Percentiles rank a stretch among this genome's conserved stretches.
These are phyloP conservation scores for Collybia sp. DNA, from an alignment of 768 basidiomycete species.

Conservation along the genomic window DNA sequence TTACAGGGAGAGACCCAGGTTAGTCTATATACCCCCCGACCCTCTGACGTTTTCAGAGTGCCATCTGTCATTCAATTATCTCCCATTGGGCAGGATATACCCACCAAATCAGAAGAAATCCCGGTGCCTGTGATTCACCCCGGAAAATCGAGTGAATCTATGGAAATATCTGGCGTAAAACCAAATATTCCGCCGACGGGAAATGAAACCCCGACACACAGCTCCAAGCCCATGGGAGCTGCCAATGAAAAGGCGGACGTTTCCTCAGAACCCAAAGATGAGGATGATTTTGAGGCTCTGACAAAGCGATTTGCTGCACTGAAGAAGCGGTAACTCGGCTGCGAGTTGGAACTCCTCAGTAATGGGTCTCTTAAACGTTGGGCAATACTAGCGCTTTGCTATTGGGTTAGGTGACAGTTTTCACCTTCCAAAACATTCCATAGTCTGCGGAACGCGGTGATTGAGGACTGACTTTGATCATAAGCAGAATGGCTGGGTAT, in stretches of 20 bases:
- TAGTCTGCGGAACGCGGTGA: too few relatives aligned
- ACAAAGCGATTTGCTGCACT: slow-evolving; percentile 80
- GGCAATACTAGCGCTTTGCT: too few relatives aligned
- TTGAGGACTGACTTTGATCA: too few relatives aligned
- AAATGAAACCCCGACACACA: slow-evolving; percentile 22
- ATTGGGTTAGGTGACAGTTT: too few relatives aligned
- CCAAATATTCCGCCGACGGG: slow-evolving; percentile 50
- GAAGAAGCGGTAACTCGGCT: slow-evolving; percentile 61
- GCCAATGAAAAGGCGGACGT: slow-evolving; percentile 19
- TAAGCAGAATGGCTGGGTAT: too few relatives aligned
- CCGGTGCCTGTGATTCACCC: slow-evolving; percentile 8
- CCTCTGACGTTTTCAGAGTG: too few relatives aligned
- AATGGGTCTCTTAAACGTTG: too few relatives aligned
- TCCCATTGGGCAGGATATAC: slow-evolving; percentile 11
- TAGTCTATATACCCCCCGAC: too few relatives aligned
- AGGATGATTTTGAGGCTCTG: slow-evolving; percentile 75
- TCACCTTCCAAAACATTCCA: too few relatives aligned
- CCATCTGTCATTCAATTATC: slow-evolving; percentile 3
- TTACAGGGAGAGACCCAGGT: too few relatives aligned
- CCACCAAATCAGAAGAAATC: slow-evolving; percentile 10
- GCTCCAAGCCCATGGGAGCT: slow-evolving; percentile 9
- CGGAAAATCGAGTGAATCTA: slow-evolving; percentile 22
- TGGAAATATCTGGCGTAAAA: slow-evolving; percentile 13
- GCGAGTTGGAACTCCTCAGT: too few relatives aligned
- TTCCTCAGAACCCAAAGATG: slow-evolving; percentile 26